Conservation (phyloP, 1,284 basidiomycete genomes). For the Xanthoconium separans region DNA sequence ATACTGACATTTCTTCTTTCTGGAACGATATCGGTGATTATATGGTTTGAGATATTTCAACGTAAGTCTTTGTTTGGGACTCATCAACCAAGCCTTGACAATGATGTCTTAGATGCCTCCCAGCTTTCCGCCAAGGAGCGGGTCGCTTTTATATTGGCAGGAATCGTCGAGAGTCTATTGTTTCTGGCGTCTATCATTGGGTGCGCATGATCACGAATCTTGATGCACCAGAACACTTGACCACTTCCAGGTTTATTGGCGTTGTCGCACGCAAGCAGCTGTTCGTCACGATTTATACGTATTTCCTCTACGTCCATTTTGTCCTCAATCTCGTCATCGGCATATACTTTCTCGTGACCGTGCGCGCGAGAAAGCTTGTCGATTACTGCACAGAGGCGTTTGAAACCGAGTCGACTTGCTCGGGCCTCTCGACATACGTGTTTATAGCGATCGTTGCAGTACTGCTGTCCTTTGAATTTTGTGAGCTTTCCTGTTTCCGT, state of each 20-base stretch:
- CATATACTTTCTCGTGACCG: conserved; percentile 49
- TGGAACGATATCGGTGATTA: conserved; percentile 46
- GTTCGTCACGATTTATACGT: conserved; percentile 56
- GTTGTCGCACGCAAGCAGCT: conserved; percentile 57
- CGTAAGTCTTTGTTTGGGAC: conserved; percentile 38
- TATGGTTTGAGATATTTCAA: conserved; percentile 57
- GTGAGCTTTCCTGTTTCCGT: conserved; percentile 36
- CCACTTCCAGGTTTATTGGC: conserved; percentile 50
- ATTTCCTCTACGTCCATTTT: conserved; percentile 58
- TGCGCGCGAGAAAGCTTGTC: conserved; percentile 45
- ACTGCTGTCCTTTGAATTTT: conserved; percentile 52
- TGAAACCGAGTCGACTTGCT: conserved; percentile 43
- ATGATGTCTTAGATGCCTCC: conserved; percentile 21
- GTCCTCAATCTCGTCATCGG: conserved; percentile 54
- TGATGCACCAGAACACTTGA: background rate
- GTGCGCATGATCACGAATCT: conserved; percentile 36
- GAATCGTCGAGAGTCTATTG: conserved; percentile 49
- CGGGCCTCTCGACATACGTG: conserved; percentile 42
- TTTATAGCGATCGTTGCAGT: conserved; percentile 45
- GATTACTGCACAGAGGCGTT: conserved; percentile 49
- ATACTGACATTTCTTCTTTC: conserved; percentile 51
- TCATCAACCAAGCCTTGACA: background rate
- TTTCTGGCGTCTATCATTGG: conserved; percentile 54
- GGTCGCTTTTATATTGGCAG: conserved; percentile 47
- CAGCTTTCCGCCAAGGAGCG: conserved; percentile 40